A percentile compares a stretch with the other conserved stretches of the same genome.
Evolutionary conservation across 73 alveolate species (phyloP).

Genomic region (Halteria grandinella): DNA sequence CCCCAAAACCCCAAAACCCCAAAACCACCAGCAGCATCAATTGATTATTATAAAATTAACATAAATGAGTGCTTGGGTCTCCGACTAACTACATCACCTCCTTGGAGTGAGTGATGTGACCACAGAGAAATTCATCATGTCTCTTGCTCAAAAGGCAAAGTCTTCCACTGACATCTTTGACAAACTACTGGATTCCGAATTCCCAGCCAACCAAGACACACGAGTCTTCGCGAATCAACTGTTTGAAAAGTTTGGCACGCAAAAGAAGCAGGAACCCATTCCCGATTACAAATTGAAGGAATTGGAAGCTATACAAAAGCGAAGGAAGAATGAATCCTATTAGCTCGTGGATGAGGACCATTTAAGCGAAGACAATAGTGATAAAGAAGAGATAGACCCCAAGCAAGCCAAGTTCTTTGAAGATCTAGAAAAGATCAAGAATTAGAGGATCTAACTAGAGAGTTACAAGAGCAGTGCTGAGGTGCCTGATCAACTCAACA

Average conservation of each 20-base stretch:
- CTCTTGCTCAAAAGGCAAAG: slow-evolving; percentile 19
- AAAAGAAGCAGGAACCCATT: slow-evolving; percentile 12
- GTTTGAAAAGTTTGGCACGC: not conserved
- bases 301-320: not conserved
- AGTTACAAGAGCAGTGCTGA: slow-evolving; percentile 17
- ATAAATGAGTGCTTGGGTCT: slow-evolving; percentile 10
- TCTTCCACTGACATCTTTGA: not conserved
- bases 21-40: not conserved
- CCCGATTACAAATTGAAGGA: slow-evolving; percentile 12
- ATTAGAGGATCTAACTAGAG: slow-evolving; percentile 7
- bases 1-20: no score
- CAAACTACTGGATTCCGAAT: slow-evolving; percentile 7
- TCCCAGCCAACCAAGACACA: slow-evolving; percentile 16
- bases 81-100: slow-evolving; percentile 44
- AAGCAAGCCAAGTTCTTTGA: slow-evolving; percentile 14
- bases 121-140: slow-evolving; percentile 3
- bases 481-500: not conserved
- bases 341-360: slow-evolving; percentile 2
- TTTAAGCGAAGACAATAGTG: slow-evolving; percentile 1
- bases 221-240: slow-evolving; percentile 16
- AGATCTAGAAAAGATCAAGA: slow-evolving; percentile 38
- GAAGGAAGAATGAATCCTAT: not conserved
- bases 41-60: not conserved
- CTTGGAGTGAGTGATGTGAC: slow-evolving; percentile 30
- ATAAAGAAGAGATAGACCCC: slow-evolving; percentile 6